Conservation (phyloP, 805 yeast species). For the Isabelozyma gotoi region DNA sequence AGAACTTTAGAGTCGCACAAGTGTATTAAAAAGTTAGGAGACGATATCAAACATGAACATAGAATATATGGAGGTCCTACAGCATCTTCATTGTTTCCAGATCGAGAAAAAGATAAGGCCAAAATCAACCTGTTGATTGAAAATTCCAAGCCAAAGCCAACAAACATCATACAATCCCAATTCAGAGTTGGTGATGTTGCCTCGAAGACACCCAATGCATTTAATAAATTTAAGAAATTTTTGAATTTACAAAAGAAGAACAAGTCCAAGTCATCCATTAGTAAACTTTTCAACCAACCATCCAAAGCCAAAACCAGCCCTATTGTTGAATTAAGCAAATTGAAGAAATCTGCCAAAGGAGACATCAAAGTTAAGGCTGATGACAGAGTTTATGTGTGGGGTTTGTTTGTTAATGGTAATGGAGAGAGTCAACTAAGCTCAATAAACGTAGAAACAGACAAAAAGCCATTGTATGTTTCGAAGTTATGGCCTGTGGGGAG, state of each 20-base stretch:
- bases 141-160: conserved; percentile 15
- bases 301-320: conserved; percentile 5
- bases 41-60: neutral
- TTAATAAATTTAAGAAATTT: conserved; percentile 26
- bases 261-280: neutral
- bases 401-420: conserved; percentile 35
- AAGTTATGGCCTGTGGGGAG: conserved; percentile 62
- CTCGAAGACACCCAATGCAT: conserved; percentile 18
- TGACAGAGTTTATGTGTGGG: conserved; percentile 53
- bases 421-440: conserved; percentile 22
- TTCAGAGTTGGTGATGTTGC: conserved; percentile 30
- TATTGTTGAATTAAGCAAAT: conserved; percentile 28
- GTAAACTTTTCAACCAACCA: neutral
- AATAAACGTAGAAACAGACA: conserved; percentile 24
- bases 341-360: conserved; percentile 51
- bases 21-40: conserved; percentile 21
- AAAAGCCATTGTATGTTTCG: conserved; percentile 46
- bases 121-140: conserved; percentile 28
- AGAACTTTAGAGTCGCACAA: conserved; percentile 33
- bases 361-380: conserved; percentile 40
- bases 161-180: conserved; percentile 20
- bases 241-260: conserved; percentile 21
- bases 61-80: conserved; percentile 27
- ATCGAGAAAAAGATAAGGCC: conserved; percentile 41
- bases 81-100: conserved; percentile 52